Evolutionary conservation across 306 rosid species (phyloP).

Genomic region (Acacia confusa): DNA sequence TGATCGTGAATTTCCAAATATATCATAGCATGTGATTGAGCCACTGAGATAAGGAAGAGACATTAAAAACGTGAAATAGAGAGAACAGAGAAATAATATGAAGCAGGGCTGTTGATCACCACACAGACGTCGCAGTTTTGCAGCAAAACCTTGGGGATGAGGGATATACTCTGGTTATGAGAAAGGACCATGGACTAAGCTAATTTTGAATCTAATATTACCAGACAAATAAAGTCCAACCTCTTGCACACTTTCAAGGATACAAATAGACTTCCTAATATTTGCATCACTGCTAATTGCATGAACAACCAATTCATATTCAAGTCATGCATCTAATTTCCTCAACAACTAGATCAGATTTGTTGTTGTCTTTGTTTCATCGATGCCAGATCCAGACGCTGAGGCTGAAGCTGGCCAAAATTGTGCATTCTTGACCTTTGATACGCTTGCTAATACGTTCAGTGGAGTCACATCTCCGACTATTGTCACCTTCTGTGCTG

Average conservation of each 20-base stretch:
- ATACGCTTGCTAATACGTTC: conserved; percentile 73
- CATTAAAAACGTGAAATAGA: not conserved
- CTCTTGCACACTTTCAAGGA: not conserved
- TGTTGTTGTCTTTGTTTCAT: conserved; percentile 38
- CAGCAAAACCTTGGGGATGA: conserved; percentile 35
- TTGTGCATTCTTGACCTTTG: conserved; percentile 92
- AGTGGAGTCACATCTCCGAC: conserved; percentile 75
- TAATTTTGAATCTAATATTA: not conserved
- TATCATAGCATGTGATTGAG: not conserved
- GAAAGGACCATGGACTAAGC: conserved; percentile 1
- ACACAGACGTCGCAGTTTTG: conserved; percentile 30
- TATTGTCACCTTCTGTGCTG: conserved; percentile 91
- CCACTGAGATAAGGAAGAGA: not conserved
- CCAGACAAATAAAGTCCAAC: not conserved
- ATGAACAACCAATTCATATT: conserved; percentile 32
- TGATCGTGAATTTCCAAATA: conserved; percentile 22
- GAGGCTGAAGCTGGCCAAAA: conserved; percentile 62
- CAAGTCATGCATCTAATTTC: conserved; percentile 11
- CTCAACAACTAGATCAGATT: conserved; percentile 14
- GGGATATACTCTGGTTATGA: not conserved
- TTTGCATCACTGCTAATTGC: conserved; percentile 42
- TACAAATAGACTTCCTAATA: conserved; percentile 26
- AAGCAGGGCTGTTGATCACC: conserved; percentile 34
- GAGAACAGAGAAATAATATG: not conserved
- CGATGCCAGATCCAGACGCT: conserved; percentile 28